These are phyloP conservation scores for Pestalotiopsis sp. DNA, from an alignment of 2,329 filamentous ascomycete species.

Conservation along the genomic window DNA sequence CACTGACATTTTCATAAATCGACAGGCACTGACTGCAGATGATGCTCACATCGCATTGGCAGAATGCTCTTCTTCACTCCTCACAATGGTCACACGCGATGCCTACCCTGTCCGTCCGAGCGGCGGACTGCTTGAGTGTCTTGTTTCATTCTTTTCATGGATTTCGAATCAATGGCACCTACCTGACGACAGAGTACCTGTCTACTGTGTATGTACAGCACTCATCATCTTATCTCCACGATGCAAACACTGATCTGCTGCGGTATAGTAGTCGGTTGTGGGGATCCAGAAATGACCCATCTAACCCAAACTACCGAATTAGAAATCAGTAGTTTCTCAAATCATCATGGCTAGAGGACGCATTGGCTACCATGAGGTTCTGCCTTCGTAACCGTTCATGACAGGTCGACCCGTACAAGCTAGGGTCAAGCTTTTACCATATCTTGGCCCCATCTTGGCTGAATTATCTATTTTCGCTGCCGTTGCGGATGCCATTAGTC, in stretches of 20 bases:
- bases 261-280: background rate
- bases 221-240: too few species aligned
- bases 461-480: background rate
- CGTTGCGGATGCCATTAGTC: background rate
- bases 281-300: background rate
- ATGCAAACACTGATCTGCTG: background rate
- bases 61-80: background rate
- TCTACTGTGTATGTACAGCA: background rate
- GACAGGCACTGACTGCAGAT: background rate
- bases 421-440: background rate
- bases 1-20: slow-evolving; percentile 4
- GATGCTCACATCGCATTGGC: slow-evolving; percentile 3
- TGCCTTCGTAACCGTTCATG: background rate
- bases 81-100: background rate
- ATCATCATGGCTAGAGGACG: background rate
- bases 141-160: background rate
- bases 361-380: background rate
- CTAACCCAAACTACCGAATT: background rate
- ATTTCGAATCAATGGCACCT: background rate
- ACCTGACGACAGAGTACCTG: background rate
- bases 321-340: background rate
- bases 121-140: background rate
- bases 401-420: background rate
- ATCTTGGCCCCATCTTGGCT: background rate
- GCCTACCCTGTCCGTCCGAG: background rate